Conservation (phyloP, 2,329 filamentous ascomycete species). For the Aspergillus viridinutans region DNA sequence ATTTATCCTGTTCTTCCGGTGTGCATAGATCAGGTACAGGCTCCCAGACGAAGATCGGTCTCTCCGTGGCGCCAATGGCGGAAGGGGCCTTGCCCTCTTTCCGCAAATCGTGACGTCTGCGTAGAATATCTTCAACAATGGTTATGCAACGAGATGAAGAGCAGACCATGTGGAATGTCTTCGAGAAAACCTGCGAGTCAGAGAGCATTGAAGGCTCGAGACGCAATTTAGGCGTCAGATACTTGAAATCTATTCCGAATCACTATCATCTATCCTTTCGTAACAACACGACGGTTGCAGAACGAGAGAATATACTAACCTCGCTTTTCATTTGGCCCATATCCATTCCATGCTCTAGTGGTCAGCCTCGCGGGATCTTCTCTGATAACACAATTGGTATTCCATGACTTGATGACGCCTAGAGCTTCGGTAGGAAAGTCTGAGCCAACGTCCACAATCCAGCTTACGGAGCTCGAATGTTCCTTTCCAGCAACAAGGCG, state of each 20-base stretch:
- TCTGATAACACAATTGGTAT: conserved; percentile 68
- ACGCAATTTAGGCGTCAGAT: conserved; percentile 79
- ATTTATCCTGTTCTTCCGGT: conserved; percentile 56
- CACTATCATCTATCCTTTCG: conserved; percentile 1
- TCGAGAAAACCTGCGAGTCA: conserved; percentile 62
- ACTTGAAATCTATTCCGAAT: conserved; percentile 65
- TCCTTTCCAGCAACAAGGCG: conserved; percentile 75
- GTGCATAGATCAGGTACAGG: conserved; percentile 86
- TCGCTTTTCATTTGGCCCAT: conserved; percentile 65
- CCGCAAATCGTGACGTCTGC: conserved; percentile 41
- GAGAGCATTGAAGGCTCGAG: conserved; percentile 70
- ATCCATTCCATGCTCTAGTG: conserved; percentile 90
- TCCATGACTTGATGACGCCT: conserved; percentile 65
- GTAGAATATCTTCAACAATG: conserved; percentile 67
- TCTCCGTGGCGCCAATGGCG: conserved; percentile 36
- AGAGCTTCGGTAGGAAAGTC: conserved; percentile 73
- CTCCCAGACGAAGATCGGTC: conserved; percentile 86
- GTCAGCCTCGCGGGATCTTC: conserved; percentile 65
- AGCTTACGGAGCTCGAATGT: conserved; percentile 67
- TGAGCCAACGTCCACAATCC: conserved; percentile 84
- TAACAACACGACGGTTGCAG: neutral
- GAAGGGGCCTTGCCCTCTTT: conserved; percentile 24
- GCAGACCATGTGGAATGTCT: conserved; percentile 84
- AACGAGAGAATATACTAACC: conserved; percentile 27
- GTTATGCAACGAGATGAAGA: conserved; percentile 71